These are phyloP conservation scores for Lepiota subincarnata DNA, from an alignment of 768 basidiomycete species.

Conservation along the genomic window DNA sequence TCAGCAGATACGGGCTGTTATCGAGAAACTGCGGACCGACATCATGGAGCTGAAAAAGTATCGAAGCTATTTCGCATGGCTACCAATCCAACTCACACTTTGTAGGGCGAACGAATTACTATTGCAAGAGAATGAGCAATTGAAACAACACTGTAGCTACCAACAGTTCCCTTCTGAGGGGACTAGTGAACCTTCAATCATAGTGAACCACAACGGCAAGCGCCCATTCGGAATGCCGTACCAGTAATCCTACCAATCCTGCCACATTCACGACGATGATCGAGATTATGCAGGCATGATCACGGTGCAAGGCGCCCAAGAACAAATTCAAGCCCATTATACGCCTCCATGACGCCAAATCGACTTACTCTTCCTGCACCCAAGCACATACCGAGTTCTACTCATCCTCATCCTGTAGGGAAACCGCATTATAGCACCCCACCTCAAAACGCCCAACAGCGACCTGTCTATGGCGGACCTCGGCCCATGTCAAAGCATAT, in stretches of 20 bases:
- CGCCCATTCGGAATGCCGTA: slow-evolving; percentile 43
- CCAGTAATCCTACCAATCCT: slow-evolving; percentile 16
- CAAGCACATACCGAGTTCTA: slow-evolving; percentile 43
- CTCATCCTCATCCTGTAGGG: slow-evolving; percentile 27
- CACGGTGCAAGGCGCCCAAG: slow-evolving; percentile 22
- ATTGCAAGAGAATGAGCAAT: slow-evolving; percentile 44
- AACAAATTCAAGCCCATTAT: slow-evolving; percentile 18
- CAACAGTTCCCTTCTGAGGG: slow-evolving; percentile 20
- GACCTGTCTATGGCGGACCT: not conserved
- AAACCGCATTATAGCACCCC: slow-evolving; percentile 11
- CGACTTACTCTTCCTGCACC: slow-evolving; percentile 65
- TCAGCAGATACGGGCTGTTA: slow-evolving; percentile 47
- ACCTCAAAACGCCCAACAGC: not conserved
- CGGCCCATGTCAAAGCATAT: slow-evolving; percentile 40
- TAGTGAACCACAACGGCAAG: slow-evolving; percentile 59
- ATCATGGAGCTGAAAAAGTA: slow-evolving; percentile 57
- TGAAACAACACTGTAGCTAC: slow-evolving; percentile 32
- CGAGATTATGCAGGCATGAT: slow-evolving; percentile 18
- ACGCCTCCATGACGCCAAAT: slow-evolving; percentile 44
- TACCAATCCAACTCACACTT: slow-evolving; percentile 4
- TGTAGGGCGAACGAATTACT: slow-evolving; percentile 49
- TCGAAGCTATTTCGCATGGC: slow-evolving; percentile 12
- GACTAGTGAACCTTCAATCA: slow-evolving; percentile 28
- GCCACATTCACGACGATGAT: not conserved
- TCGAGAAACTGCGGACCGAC: slow-evolving; percentile 52